phyloP scores from a whole-genome alignment of 2,329 filamentous ascomycete genomes.

The Leptosphaerulina australis region DNA sequence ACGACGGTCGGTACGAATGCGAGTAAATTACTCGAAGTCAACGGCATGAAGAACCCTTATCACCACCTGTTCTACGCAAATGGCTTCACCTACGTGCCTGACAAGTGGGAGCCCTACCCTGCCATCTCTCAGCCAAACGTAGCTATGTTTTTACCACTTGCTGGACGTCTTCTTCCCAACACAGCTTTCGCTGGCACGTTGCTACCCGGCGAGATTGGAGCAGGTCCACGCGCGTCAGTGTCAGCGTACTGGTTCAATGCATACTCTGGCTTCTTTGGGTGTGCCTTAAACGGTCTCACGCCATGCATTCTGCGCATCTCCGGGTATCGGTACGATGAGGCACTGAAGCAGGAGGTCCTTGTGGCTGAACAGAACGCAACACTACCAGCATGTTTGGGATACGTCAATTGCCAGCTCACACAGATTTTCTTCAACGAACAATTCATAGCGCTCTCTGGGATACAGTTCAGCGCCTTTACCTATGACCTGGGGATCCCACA shows the following conservation, averaged over 20 bases:
- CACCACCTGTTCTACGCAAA: constrained; percentile 59
- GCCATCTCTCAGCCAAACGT: constrained; percentile 55
- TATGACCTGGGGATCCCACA: constrained; percentile 47
- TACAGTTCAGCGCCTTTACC: constrained; percentile 57
- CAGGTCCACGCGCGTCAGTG: constrained; percentile 51
- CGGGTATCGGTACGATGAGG: constrained; percentile 52
- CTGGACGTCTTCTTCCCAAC: constrained; percentile 32
- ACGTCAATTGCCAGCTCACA: constrained; percentile 52
- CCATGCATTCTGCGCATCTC: constrained; percentile 54
- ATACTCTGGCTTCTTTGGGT: constrained; percentile 55
- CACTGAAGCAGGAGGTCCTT: constrained; percentile 44
- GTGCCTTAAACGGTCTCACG: constrained; percentile 50
- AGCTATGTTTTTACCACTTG: constrained; percentile 54
- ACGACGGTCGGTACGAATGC: constrained; percentile 28
- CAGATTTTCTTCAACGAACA: constrained; percentile 50
- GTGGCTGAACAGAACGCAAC: constrained; percentile 48
- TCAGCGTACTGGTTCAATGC: constrained; percentile 60
- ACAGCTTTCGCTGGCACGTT: constrained; percentile 43
- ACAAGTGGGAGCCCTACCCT: constrained; percentile 52
- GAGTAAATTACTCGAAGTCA: constrained; percentile 47
- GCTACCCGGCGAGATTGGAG: constrained; percentile 55
- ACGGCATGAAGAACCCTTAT: constrained; percentile 55
- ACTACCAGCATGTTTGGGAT: constrained; percentile 51
- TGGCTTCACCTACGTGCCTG: constrained; percentile 57
- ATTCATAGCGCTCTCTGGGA: constrained; percentile 52